Evolutionary conservation across 768 basidiomycete species (phyloP).

Genomic region (Hericium coralloides): DNA sequence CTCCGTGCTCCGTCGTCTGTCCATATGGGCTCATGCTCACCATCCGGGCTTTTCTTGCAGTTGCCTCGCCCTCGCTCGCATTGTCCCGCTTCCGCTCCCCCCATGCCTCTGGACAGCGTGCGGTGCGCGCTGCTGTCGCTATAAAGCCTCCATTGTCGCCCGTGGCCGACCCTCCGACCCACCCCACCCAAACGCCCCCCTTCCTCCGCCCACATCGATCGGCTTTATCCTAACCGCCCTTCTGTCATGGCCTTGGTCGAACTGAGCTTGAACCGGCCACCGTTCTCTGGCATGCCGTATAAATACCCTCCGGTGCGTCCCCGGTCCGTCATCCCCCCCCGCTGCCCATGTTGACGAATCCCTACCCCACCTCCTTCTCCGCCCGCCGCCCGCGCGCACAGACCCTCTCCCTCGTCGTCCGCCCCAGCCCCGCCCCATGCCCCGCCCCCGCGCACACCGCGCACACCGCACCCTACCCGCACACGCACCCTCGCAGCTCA

Average conservation of each 20-base stretch:
- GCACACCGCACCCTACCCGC: constrained; percentile 23
- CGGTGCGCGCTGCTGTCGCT: constrained; percentile 6
- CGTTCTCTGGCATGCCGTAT: constrained; percentile 10
- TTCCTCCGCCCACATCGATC: neutral
- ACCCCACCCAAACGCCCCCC: neutral
- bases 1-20: too few relatives aligned
- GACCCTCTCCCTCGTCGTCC: constrained; percentile 5
- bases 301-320: constrained; percentile 14
- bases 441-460: constrained; percentile 15
- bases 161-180: too few relatives aligned
- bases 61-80: too few relatives aligned
- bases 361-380: neutral
- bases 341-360: constrained; percentile 4
- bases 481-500: constrained; percentile 23
- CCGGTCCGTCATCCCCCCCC: neutral
- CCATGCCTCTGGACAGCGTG: constrained; percentile 8
- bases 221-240: neutral
- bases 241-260: constrained; percentile 13
- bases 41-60: too few relatives aligned
- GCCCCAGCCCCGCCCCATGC: constrained; percentile 1
- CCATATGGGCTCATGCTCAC: too few relatives aligned
- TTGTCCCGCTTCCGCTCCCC: too few relatives aligned
- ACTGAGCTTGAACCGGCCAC: constrained; percentile 5
- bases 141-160: neutral
- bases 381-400: constrained; percentile 10